These are phyloP conservation scores for Paradendryphiella salina DNA, from an alignment of 2,329 filamentous ascomycete species.

Conservation along the genomic window DNA sequence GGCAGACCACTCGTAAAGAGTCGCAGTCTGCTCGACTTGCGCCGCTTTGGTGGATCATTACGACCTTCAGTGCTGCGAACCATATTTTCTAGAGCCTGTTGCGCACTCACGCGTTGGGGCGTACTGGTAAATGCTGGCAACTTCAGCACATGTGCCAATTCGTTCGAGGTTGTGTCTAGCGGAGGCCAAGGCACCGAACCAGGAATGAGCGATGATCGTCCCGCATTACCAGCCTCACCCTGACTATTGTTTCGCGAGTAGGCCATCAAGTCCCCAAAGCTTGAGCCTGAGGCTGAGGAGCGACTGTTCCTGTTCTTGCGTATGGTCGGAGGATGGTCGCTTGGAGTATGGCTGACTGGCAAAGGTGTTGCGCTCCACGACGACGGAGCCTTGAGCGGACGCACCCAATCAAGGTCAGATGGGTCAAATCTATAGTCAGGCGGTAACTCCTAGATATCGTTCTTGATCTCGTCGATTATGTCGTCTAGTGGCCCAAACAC, in stretches of 20 bases:
- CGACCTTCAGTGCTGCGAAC: constrained; percentile 1
- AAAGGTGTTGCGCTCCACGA: constrained; percentile 33
- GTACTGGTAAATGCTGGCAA: background rate
- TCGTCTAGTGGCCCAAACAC: constrained; percentile 38
- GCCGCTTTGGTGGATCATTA: constrained; percentile 15
- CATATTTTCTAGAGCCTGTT: constrained; percentile 16
- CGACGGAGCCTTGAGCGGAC: constrained; percentile 23
- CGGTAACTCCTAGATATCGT: constrained; percentile 32
- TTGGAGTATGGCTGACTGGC: constrained; percentile 37
- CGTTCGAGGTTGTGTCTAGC: constrained; percentile 11
- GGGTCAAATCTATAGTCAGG: constrained; percentile 15
- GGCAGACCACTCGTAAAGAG: constrained; percentile 25
- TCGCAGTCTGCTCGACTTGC: constrained; percentile 23
- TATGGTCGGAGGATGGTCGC: constrained; percentile 37
- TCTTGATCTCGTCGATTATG: constrained; percentile 42
- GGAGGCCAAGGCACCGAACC: constrained; percentile 17
- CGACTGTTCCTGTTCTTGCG: constrained; percentile 40
- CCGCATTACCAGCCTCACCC: constrained; percentile 10
- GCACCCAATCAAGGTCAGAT: constrained; percentile 20
- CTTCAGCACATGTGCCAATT: background rate
- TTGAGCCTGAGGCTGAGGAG: constrained; percentile 36
- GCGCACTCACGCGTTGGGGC: constrained; percentile 10
- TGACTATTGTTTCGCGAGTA: constrained; percentile 21
- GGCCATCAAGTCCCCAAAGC: constrained; percentile 19
- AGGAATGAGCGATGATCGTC: constrained; percentile 4